phyloP scores from a whole-genome alignment of 2,329 filamentous ascomycete species.

The Penicillium verrucosum region DNA sequence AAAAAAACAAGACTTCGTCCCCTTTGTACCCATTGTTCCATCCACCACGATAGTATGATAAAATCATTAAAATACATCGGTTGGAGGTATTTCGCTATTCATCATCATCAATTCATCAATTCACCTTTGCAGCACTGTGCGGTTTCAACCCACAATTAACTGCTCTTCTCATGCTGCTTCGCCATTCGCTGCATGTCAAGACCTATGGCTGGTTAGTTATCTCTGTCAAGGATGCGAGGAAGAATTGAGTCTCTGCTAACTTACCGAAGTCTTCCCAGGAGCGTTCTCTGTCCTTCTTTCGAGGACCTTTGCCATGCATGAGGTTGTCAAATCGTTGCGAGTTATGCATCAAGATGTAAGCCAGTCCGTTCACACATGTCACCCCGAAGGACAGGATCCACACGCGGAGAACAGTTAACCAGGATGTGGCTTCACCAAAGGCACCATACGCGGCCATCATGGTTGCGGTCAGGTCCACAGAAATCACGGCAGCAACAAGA shows the following conservation, averaged over 20 bases:
- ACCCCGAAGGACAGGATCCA: slow-evolving; percentile 91
- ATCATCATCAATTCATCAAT: neutral
- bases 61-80: neutral
- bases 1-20: neutral
- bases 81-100: neutral
- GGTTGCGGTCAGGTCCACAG: slow-evolving; percentile 80
- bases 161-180: slow-evolving; percentile 85
- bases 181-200: slow-evolving; percentile 87
- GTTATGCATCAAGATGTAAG: slow-evolving; percentile 79
- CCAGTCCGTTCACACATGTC: slow-evolving; percentile 69
- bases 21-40: neutral
- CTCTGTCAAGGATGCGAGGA: neutral
- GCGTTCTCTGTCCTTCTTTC: slow-evolving; percentile 75
- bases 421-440: slow-evolving; percentile 66
- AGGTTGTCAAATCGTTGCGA: slow-evolving; percentile 82
- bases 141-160: slow-evolving; percentile 48
- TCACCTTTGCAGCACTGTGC: neutral
- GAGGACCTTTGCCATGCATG: slow-evolving; percentile 84
- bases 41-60: neutral
- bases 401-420: slow-evolving; percentile 78
- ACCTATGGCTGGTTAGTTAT: slow-evolving; percentile 59
- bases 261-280: slow-evolving; percentile 86
- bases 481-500: slow-evolving; percentile 69
- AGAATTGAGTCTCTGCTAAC: slow-evolving; percentile 35
- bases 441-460: slow-evolving; percentile 83